Evolutionary conservation across 768 basidiomycete genomes (phyloP).

Genomic region (Russula brevipes): DNA sequence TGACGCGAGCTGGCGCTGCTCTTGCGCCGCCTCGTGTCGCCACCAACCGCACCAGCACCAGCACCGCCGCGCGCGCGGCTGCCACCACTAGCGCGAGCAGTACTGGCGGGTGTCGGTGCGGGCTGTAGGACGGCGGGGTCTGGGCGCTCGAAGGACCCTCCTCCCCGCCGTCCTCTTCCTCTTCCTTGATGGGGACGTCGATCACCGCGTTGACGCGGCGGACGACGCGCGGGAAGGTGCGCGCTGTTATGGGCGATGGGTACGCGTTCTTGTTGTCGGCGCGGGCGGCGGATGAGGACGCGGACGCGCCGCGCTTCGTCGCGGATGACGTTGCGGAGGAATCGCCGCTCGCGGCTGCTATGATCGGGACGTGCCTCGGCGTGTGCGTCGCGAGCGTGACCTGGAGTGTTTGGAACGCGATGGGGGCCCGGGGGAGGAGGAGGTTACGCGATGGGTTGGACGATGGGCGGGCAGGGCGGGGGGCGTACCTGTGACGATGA

Average conservation of each 20-base stretch:
- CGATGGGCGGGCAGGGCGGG: no score
- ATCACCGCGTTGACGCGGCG: constrained; percentile 59
- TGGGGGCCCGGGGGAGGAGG: not conserved
- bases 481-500: constrained; percentile 13
- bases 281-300: constrained; percentile 21
- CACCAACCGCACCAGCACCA: not conserved
- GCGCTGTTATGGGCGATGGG: constrained; percentile 9
- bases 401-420: not conserved
- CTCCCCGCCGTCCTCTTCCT: constrained; percentile 43
- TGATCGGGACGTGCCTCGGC: constrained; percentile 22
- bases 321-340: constrained; percentile 24
- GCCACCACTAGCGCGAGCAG: not conserved
- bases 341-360: constrained; percentile 8
- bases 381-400: constrained; percentile 27
- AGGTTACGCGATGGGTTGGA: not conserved
- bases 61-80: not conserved
- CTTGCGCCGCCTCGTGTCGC: constrained; percentile 33
- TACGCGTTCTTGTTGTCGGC: constrained; percentile 8
- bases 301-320: constrained; percentile 22
- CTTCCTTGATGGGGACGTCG: constrained; percentile 59
- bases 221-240: constrained; percentile 38
- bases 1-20: constrained; percentile 14
- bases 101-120: not conserved
- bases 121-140: not conserved
- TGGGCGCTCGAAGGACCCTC: constrained; percentile 20